These are phyloP conservation scores for Phytophthora aleatoria DNA, from an alignment of 352 stramenopile species.

Conservation along the genomic window DNA sequence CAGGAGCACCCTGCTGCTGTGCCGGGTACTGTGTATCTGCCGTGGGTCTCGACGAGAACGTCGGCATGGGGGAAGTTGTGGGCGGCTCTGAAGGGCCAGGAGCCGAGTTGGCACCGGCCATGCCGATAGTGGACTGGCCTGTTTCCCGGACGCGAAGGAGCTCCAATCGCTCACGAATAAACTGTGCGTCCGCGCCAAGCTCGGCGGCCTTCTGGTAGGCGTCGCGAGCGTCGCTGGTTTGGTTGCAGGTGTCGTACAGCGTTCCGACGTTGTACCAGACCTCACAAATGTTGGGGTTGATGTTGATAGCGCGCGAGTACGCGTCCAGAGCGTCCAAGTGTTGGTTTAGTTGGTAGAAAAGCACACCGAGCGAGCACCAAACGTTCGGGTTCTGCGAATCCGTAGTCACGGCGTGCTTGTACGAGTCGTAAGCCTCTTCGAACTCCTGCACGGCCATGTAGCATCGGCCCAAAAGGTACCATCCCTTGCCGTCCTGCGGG, in stretches of 20 bases:
- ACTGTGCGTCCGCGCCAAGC: slow-evolving; percentile 80
- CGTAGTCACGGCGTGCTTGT: slow-evolving; percentile 89
- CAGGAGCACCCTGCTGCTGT: slow-evolving; percentile 40
- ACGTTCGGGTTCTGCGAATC: slow-evolving; percentile 92
- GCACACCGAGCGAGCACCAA: slow-evolving; percentile 90
- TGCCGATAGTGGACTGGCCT: slow-evolving; percentile 81
- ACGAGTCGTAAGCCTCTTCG: slow-evolving; percentile 90
- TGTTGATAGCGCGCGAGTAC: slow-evolving; percentile 90
- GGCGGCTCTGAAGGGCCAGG: slow-evolving; percentile 80
- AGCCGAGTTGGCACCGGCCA: slow-evolving; percentile 81
- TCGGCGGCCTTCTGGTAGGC: slow-evolving; percentile 90
- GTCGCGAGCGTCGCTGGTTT: slow-evolving; percentile 87
- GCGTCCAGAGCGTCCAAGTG: slow-evolving; percentile 88
- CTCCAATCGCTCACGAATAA: slow-evolving; percentile 84
- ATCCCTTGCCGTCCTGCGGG: slow-evolving; percentile 85
- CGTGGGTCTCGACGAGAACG: slow-evolving; percentile 72
- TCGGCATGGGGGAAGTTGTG: slow-evolving; percentile 87
- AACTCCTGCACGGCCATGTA: slow-evolving; percentile 93
- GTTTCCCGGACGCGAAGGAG: slow-evolving; percentile 79
- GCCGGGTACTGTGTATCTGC: slow-evolving; percentile 65
- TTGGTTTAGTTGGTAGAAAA: slow-evolving; percentile 92
- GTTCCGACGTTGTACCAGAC: slow-evolving; percentile 93
- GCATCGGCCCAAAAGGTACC: slow-evolving; percentile 89
- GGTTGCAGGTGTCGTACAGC: slow-evolving; percentile 91
- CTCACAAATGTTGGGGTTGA: slow-evolving; percentile 92